Conservation (phyloP, 2,329 filamentous ascomycete genomes). For the Epichloe amarillans region DNA sequence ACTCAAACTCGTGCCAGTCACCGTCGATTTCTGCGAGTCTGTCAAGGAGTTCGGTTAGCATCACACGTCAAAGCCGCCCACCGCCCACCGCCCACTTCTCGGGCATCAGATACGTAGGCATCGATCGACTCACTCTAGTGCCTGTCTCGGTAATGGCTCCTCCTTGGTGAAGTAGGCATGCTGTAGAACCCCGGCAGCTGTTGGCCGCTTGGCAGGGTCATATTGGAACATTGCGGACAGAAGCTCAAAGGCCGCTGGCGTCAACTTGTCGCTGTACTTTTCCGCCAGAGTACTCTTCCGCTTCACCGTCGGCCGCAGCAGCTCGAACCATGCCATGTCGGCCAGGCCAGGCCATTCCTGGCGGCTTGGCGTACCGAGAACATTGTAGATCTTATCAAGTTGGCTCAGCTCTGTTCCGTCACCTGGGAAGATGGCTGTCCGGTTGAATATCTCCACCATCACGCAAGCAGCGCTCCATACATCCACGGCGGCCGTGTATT, state of each 20-base stretch:
- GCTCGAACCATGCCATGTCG: slow-evolving; percentile 96
- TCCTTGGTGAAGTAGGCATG: slow-evolving; percentile 83
- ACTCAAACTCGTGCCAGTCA: slow-evolving; percentile 98
- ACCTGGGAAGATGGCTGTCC: slow-evolving; percentile 85
- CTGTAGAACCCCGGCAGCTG: slow-evolving; percentile 68
- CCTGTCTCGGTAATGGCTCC: slow-evolving; percentile 62
- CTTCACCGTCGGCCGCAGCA: slow-evolving; percentile 66
- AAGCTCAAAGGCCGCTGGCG: slow-evolving; percentile 70
- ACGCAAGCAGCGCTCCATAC: slow-evolving; percentile 98
- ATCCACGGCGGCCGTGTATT: slow-evolving; percentile 80
- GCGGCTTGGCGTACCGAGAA: slow-evolving; percentile 77
- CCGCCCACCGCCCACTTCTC: too few species aligned
- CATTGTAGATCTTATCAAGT: slow-evolving; percentile 88
- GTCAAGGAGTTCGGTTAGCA: slow-evolving; percentile 2
- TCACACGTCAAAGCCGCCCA: neutral
- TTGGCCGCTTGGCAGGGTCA: slow-evolving; percentile 72
- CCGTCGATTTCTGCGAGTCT: slow-evolving; percentile 71
- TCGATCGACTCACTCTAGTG: slow-evolving; percentile 54
- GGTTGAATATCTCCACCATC: slow-evolving; percentile 89
- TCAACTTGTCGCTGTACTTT: slow-evolving; percentile 65
- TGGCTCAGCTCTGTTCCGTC: slow-evolving; percentile 94
- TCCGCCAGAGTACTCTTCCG: slow-evolving; percentile 67
- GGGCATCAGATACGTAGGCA: neutral
- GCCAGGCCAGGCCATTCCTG: slow-evolving; percentile 77
- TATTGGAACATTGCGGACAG: slow-evolving; percentile 77